These are phyloP conservation scores for Penicillium parvum DNA, from an alignment of 495 filamentous ascomycete genomes.

Conservation along the genomic window DNA sequence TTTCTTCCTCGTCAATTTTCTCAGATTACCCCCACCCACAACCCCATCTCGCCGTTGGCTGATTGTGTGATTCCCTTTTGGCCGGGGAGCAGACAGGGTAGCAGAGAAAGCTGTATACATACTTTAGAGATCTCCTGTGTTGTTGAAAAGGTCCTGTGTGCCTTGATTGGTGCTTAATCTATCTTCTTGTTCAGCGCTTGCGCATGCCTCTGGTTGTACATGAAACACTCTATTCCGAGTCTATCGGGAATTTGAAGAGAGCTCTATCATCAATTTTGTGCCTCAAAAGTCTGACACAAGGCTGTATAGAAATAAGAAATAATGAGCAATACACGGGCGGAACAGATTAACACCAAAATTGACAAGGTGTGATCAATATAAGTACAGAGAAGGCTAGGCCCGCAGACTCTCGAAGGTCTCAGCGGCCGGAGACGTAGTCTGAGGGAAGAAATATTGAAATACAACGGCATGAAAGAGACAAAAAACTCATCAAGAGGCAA, in stretches of 20 bases:
- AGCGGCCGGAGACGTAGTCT: conserved; percentile 20
- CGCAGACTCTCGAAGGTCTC: conserved; percentile 14
- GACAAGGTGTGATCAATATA: conserved; percentile 27
- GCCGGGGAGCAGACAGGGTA: conserved; percentile 24
- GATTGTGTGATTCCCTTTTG: conserved; percentile 14
- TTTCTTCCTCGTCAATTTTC: conserved; percentile 24
- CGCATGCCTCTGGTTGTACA: background rate
- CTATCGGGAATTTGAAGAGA: no score
- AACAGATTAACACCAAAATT: conserved; percentile 13
- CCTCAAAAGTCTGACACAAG: no score
- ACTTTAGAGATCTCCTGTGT: conserved; percentile 40
- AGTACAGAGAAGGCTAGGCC: conserved; percentile 30
- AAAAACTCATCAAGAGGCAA: conserved; percentile 27
- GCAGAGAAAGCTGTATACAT: conserved; percentile 49
- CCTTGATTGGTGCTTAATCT: conserved; percentile 27
- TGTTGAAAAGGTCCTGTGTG: conserved; percentile 25
- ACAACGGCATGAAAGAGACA: conserved; percentile 19
- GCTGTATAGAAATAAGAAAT: no score
- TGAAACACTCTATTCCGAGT: background rate
- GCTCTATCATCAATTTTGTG: no score
- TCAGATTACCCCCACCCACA: conserved; percentile 14
- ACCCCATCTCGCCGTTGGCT: conserved; percentile 11
- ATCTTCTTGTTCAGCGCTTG: conserved; percentile 20
- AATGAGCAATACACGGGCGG: no score
- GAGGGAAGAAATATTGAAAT: conserved; percentile 9